Evolutionary conservation across 23 red algal genomes (phyloP).

Genomic region (Cyanidiococcus yangmingshanensis): DNA sequence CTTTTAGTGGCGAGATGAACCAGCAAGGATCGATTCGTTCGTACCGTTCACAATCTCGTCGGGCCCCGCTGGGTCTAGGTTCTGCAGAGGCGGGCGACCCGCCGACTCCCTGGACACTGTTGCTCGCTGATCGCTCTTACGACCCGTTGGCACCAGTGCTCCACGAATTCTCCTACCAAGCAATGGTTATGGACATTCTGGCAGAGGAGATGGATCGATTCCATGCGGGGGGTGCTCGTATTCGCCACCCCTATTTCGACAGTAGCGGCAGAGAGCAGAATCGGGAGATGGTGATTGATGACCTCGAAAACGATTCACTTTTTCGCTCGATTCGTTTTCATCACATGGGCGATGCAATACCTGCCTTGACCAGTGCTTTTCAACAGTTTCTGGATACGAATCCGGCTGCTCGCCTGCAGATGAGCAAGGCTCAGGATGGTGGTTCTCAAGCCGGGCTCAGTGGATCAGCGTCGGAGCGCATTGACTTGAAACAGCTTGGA

Average conservation of each 20-base stretch:
- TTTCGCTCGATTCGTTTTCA: slow-evolving; percentile 43
- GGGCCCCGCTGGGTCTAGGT: background rate
- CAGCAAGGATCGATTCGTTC: background rate
- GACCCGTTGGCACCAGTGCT: slow-evolving; percentile 25
- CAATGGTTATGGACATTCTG: slow-evolving; percentile 28
- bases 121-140: slow-evolving; percentile 21
- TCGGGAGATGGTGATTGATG: slow-evolving; percentile 31
- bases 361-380: slow-evolving; percentile 33
- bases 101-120: background rate
- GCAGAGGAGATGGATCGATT: slow-evolving; percentile 36
- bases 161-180: slow-evolving; percentile 33
- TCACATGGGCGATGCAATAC: slow-evolving; percentile 58
- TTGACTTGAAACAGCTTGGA: slow-evolving; percentile 67
- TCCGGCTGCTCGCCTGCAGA: slow-evolving; percentile 55
- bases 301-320: slow-evolving; percentile 53
- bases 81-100: background rate
- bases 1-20: background rate
- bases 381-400: slow-evolving; percentile 52
- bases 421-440: slow-evolving; percentile 19
- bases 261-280: background rate
- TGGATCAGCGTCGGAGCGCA: background rate
- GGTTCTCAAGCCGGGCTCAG: background rate
- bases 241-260: slow-evolving; percentile 4
- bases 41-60: background rate
- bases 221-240: slow-evolving; percentile 53